phyloP scores from a whole-genome alignment of 352 stramenopile species.

The Thraustochytrium sp. region DNA sequence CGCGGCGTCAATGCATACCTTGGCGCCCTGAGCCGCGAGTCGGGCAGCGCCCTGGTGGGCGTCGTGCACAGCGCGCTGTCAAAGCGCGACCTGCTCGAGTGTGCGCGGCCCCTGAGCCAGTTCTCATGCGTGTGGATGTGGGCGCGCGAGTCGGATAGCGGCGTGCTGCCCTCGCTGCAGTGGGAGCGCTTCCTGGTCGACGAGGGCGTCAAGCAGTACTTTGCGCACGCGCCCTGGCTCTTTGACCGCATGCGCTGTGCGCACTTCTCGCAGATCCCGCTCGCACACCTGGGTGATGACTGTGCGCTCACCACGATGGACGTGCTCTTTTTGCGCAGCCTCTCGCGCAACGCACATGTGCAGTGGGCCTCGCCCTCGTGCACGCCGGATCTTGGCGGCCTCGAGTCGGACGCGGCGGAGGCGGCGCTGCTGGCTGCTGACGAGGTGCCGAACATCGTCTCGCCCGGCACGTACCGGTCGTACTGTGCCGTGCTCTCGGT shows the following conservation, averaged over 20 bases:
- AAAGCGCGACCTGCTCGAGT: conserved; percentile 62
- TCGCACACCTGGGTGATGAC: conserved; percentile 88
- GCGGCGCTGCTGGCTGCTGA: conserved; percentile 47
- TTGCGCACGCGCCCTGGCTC: conserved; percentile 77
- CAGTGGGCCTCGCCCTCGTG: conserved; percentile 86
- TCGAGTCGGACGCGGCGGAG: conserved; percentile 52
- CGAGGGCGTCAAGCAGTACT: conserved; percentile 64
- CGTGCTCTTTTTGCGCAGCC: conserved; percentile 79
- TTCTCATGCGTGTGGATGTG: conserved; percentile 68
- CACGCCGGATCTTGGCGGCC: conserved; percentile 76
- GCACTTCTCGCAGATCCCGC: conserved; percentile 80
- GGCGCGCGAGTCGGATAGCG: conserved; percentile 50
- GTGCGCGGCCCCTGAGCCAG: conserved; percentile 77
- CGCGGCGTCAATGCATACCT: background rate
- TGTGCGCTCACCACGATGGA: conserved; percentile 83
- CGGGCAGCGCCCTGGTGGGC: conserved; percentile 59
- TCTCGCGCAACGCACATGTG: conserved; percentile 85
- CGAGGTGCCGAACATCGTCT: conserved; percentile 65
- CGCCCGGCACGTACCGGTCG: conserved; percentile 80
- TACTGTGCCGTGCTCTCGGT: conserved; percentile 77
- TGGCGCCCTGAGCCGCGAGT: background rate
- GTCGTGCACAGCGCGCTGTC: conserved; percentile 56
- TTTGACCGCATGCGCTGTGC: conserved; percentile 57
- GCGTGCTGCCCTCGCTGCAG: conserved; percentile 77
- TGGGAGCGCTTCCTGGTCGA: conserved; percentile 80